Evolutionary conservation across 2,329 filamentous ascomycete species (phyloP), one percentile per base, ranked within the genome.

Genomic region (Arachnopeziza araneosa): DNA sequence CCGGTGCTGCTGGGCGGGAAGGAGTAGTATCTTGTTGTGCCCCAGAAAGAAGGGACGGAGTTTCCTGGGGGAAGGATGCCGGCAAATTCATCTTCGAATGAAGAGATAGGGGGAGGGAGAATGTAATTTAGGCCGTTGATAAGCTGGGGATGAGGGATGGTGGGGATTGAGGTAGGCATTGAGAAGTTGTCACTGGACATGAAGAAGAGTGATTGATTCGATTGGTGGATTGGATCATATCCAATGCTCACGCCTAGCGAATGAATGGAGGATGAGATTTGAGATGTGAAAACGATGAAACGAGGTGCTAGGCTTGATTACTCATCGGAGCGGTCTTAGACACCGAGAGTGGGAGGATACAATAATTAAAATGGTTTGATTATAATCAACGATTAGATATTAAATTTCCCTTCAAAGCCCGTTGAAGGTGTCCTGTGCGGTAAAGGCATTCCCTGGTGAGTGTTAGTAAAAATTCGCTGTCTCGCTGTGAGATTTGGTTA

Each of bases 341-440:
- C 10, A 44, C 4, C 3, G 17, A 44, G 17, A 44, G 36, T 44
- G 36, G 36, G 36, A 44, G 36, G 36, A 44, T 44, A 12, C 12
- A 14, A 12, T 17, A 44, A 44, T 44, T 44, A 19, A 44, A 7
- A 44, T 14, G 12, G 17, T 7, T 44, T 4, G 17, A 44, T 44
- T 44, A 44, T 7, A 44, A 44, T 44, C 17, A 44, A 30, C 26
- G 1, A 50, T 56, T 52, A 52, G 23, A 21, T 48, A 56, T 56
- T 56, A 52, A 51, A 24, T 50, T 26, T 54, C 26, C n/a, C 19
- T 32, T 60, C 52, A 62, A 14, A 59, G 23, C 14, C 55, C 55
- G 55, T 72, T 72, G 48, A 72, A 52, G 21, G 56, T 68, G 61
- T 67, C 63, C 55, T 72, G 68, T 22, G 70, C 70, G 26, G 62